Evolutionary conservation across 805 yeast genomes (phyloP), one percentile per base, ranked within the genome.

Genomic region (Grigorovia humatica): DNA sequence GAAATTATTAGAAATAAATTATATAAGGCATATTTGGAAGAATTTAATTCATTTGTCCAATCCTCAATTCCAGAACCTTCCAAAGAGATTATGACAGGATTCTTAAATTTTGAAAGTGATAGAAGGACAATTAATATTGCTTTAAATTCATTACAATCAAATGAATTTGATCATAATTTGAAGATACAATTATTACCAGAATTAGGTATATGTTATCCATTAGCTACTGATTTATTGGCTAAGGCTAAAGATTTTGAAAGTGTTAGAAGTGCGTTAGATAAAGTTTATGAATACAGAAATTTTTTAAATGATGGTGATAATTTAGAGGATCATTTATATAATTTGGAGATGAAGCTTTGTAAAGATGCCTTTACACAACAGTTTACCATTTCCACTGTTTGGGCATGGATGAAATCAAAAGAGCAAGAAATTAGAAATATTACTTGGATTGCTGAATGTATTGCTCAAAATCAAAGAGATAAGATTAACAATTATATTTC

Each of bases 371-470:
- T 93, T 70, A 90, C 99, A 38, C 99, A 93, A 71, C 98, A 91
- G 69, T 93, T 93, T 70, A 82, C 96, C 17, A 79, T 85, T 60
- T 79, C 89, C 42, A 85, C 96, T 1, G 76, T 93, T 52, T 93
- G 96, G 93, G 96, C 96, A 7, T 93, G 96, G 95, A 79, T 95
- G 65, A 85, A 88, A 70, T 84, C 96, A 17, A 86, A 85, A 64
- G 99, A 93, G 70, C 99, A 95, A 71, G 99, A 93, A 70, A 81
- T 95, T 54, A 80, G 99, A 70, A 93, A 93, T 68, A 85, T 93
- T 58, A 88, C 98, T n/a, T 93, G 99, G 99, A 91, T 93, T 52
- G 96, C 98, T 48, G 99, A 93, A 73, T 93, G 99, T 75, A 93
- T 93, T 73, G 96, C 98, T 35, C 99, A 95, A 70, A 90, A 89